A percentile compares a stretch with the other conserved stretches of the same genome.
phyloP scores from a whole-genome alignment of 202 grass and related monocot species.

The Bolboschoenoplectus hybrid region DNA sequence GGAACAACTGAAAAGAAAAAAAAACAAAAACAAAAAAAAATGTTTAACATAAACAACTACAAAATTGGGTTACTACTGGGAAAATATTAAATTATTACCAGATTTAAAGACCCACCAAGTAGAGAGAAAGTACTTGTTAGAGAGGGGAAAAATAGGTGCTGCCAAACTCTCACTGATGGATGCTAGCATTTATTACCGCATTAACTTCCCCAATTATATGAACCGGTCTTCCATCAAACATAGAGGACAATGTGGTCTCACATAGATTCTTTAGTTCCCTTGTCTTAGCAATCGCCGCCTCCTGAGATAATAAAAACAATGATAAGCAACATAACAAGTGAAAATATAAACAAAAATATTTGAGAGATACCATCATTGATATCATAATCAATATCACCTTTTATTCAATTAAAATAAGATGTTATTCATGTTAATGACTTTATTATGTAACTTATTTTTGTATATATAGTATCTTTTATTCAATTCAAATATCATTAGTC shows the following conservation, averaged over 20 bases:
- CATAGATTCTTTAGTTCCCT: constrained; percentile 84
- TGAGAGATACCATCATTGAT: no score
- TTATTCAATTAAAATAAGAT: no score
- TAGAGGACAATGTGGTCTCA: constrained; percentile 68
- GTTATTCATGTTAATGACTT: no score
- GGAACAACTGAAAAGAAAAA: neutral
- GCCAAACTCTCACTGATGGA: constrained; percentile 44
- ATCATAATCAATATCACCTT: no score
- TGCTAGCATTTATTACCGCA: constrained; percentile 56
- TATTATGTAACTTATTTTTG: no score
- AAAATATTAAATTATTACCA: neutral
- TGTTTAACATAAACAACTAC: neutral
- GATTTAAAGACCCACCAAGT: neutral
- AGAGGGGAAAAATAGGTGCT: neutral
- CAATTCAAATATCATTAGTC: no score
- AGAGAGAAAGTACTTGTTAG: neutral
- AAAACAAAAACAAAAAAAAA: neutral
- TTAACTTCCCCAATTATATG: constrained; percentile 96
- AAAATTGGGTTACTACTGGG: neutral
- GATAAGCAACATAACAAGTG: constrained; percentile 9
- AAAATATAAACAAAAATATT: neutral
- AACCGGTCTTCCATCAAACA: constrained; percentile 85
- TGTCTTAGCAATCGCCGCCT: constrained; percentile 74
- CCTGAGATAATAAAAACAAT: constrained; percentile 43
- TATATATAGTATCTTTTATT: no score